Conservation (phyloP, 495 filamentous ascomycete species). For the Aspergillus panamensis region DNA sequence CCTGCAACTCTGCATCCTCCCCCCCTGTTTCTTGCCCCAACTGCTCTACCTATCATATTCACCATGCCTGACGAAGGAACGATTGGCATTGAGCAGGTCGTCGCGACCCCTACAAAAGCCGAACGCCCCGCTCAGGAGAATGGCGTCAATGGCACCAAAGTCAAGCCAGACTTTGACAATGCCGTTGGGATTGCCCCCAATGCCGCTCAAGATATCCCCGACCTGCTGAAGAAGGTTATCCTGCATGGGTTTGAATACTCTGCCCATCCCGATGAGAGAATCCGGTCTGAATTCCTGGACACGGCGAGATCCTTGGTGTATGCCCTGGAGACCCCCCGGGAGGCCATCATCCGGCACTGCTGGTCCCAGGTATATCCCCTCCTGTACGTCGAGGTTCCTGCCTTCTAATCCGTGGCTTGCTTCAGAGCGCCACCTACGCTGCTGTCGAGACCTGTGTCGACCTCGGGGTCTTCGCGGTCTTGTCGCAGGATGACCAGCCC, state of each 20-base stretch:
- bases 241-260: constrained; percentile 21
- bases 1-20: too few relatives aligned
- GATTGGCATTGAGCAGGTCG: not conserved
- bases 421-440: constrained; percentile 27
- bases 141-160: not conserved
- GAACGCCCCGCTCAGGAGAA: not conserved
- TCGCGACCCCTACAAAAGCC: not conserved
- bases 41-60: not conserved
- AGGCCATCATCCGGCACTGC: constrained; percentile 40
- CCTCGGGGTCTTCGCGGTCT: constrained; percentile 32
- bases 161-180: constrained; percentile 6
- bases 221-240: constrained; percentile 25
- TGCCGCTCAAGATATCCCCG: constrained; percentile 25
- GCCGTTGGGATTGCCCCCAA: constrained; percentile 26
- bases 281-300: constrained; percentile 28
- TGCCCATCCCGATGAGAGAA: constrained; percentile 15
- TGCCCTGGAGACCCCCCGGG: constrained; percentile 40
- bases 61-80: not conserved
- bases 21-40: not conserved
- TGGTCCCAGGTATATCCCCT: constrained; percentile 34
- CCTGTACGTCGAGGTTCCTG: not conserved
- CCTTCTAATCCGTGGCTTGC: not conserved
- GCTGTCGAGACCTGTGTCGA: constrained; percentile 33
- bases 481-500: constrained; percentile 33
- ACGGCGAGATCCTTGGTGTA: constrained; percentile 30